Evolutionary conservation across 2,329 filamentous ascomycete species (phyloP).

Genomic region (Alternaria sp.): DNA sequence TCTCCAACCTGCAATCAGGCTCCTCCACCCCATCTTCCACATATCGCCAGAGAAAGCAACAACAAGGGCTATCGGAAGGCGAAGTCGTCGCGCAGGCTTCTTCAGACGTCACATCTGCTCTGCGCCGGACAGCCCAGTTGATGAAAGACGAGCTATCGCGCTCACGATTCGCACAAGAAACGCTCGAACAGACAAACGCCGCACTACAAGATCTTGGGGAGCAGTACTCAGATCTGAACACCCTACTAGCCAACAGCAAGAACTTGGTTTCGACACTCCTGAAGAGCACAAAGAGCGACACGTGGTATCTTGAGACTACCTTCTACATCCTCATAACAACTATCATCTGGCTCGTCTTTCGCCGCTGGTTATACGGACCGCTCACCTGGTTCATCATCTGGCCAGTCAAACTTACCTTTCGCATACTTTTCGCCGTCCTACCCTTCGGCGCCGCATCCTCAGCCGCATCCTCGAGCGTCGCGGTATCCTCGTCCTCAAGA

Average conservation of each 20-base stretch:
- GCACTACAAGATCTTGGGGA: conserved; percentile 82
- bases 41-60: conserved; percentile 45
- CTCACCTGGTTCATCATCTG: conserved; percentile 88
- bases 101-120: conserved; percentile 80
- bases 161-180: conserved; percentile 89
- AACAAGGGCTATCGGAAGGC: conserved; percentile 68
- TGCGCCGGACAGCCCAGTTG: conserved; percentile 84
- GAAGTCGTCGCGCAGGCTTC: conserved; percentile 77
- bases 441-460: conserved; percentile 53
- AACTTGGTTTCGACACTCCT: conserved; percentile 80
- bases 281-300: conserved; percentile 91
- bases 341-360: conserved; percentile 83
- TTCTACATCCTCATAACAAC: conserved; percentile 82
- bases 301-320: conserved; percentile 93
- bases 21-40: conserved; percentile 41
- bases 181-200: conserved; percentile 80
- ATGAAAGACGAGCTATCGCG: conserved; percentile 84
- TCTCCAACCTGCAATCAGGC: conserved; percentile 66
- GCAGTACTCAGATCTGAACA: conserved; percentile 79
- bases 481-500: conserved; percentile 28
- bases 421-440: conserved; percentile 63
- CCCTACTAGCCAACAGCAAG: conserved; percentile 74
- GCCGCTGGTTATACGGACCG: conserved; percentile 85
- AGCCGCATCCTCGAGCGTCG: conserved; percentile 25
- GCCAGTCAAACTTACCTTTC: conserved; percentile 73